These are phyloP conservation scores for Fusarium paranaense DNA, from an alignment of 2,329 filamentous ascomycete species.

Conservation along the genomic window DNA sequence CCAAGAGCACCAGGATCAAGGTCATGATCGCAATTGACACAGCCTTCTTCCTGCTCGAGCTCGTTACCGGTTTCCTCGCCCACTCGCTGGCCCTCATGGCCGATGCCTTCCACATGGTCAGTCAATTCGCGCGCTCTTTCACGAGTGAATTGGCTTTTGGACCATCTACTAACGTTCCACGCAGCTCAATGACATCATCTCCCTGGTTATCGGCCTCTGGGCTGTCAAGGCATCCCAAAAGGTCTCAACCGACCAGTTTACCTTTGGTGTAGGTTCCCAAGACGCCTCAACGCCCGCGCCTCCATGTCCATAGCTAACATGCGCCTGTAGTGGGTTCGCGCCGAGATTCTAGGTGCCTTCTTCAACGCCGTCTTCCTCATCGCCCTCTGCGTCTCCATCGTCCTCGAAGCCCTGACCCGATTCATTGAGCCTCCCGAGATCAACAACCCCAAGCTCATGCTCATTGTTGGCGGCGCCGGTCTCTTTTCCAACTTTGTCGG, in stretches of 20 bases:
- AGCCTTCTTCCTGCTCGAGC: constrained; percentile 89
- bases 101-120: constrained; percentile 97
- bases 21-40: constrained; percentile 93
- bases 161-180: constrained; percentile 22
- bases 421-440: constrained; percentile 93
- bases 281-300: not conserved
- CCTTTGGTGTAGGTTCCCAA: constrained; percentile 80
- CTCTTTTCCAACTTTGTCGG: constrained; percentile 90
- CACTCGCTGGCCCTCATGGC: constrained; percentile 94
- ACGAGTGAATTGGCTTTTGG: constrained; percentile 1
- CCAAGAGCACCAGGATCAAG: constrained; percentile 91
- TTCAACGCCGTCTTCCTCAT: constrained; percentile 98
- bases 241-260: constrained; percentile 89
- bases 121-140: constrained; percentile 42
- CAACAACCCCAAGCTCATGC: constrained; percentile 84
- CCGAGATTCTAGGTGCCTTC: constrained; percentile 94
- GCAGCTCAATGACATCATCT: constrained; percentile 96
- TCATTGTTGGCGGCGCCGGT: constrained; percentile 88
- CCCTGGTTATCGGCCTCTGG: constrained; percentile 91
- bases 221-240: constrained; percentile 90
- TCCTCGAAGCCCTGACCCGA: constrained; percentile 92
- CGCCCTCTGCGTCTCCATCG: constrained; percentile 94
- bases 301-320: constrained; percentile 35
- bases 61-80: constrained; percentile 86
- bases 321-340: constrained; percentile 84